Evolutionary conservation across 345 rosid genomes (phyloP), one percentile per base, ranked within the genome.

Genomic region (Moricandia moricandioides): DNA sequence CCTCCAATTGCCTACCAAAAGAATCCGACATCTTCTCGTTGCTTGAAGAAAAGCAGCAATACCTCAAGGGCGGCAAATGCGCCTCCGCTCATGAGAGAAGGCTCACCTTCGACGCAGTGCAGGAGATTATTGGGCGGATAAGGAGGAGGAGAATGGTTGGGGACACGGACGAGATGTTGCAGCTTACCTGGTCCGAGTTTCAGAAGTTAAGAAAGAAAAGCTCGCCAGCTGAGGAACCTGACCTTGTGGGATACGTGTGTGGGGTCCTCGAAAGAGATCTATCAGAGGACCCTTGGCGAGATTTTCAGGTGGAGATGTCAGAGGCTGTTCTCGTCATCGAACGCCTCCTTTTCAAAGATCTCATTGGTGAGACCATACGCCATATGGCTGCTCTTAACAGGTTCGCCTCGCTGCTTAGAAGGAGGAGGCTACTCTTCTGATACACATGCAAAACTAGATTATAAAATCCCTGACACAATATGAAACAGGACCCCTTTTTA

Each of bases 1-100:
- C 94, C n/a, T 80, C 82, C 7, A 76, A 82, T 73, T 84, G 72
- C 80, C 64, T 88, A 12, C 88, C 90, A 0, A 85, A 84, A 27
- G 92, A 88, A 21, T 69, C 88, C 0, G 90, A 87, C 73, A 61
- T 85, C n/a, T 90, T 88, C 82, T 58, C 77, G 1, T 59, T 87
- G 11, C 90, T 95, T 3, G 99, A 95, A 82, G 87, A 88, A 82
- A 88, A 86, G 81, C 96, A 89, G 77, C 90, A 85, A 57, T 80
- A 80, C 73, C 84, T 81, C 65, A 80, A 84, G 16, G 2, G 17
- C 17, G 93, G 92, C 11, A 83, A 83, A 55, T 85, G 85, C 83
- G 11, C 55, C 29, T 27, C 68, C 8, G 54, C 68, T 40, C 85
- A 87, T 16, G 84, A 84, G 47, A 88, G 99, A 80, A 82, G 73